Evolutionary conservation across 202 grass and related monocot genomes (phyloP), one percentile per base, ranked within the genome.

Genomic region (Digitaria exilis): DNA sequence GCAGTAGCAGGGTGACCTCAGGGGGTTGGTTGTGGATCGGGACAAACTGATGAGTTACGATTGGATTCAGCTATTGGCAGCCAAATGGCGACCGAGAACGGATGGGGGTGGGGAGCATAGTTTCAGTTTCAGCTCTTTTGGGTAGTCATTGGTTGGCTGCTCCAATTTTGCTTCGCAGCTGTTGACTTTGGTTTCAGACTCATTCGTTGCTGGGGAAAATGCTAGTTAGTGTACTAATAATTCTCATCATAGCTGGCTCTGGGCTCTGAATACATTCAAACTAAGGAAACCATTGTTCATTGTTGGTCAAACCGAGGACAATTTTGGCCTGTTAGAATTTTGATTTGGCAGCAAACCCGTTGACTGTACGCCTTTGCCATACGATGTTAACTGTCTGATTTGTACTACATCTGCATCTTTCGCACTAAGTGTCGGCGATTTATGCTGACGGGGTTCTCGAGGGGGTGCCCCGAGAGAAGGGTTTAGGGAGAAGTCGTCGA

Each of bases 21-120:
- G 55, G 86, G 59, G 73, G 73, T 88, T 58, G 86, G 34, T 88
- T 13, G 51, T 55, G 43, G 67, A 88, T 74, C 37, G 17, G 67
- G 75, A 48, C 73, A 72, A 77, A 77, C 69, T 19, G 1, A 8
- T 7, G 73, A 39, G 64, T 37, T 12, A 56, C 41, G 22, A 11
- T 39, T 3, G 49, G 52, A 75, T 42, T 66, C n/a, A 68, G 16
- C 22, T 56, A 42, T 52, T 18, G 68, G 18, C 13, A 3, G 88
- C 41, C 79, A 82, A 61, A 73, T 82, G 88, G 63, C 79, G 11
- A 14, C 17, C 32, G 2, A 34, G 49, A 24, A 78, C 44, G 34
- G 29, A 78, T 73, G 78, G 64, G n/a, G 6, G n/a, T 6, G 49
- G 9, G 49, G 9, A 5, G 28, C 9, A 32, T 65, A 52, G 30